Percentiles rank a stretch among this genome's conserved stretches.
phyloP scores from a whole-genome alignment of 768 basidiomycete species.

The Hypsizygus marmoreus region DNA sequence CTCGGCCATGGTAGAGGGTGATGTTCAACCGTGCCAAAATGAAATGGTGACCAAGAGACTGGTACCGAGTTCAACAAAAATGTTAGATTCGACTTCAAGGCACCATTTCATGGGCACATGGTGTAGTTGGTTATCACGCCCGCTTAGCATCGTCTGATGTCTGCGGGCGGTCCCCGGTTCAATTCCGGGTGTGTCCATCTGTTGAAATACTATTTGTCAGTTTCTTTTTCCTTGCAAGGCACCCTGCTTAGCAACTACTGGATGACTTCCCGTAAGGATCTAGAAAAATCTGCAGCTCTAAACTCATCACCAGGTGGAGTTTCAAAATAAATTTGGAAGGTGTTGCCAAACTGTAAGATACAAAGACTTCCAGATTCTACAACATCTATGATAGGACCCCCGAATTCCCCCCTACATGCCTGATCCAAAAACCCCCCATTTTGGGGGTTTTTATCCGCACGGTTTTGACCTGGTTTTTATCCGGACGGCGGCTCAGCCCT shows the following conservation, averaged over 20 bases:
- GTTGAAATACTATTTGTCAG: background rate
- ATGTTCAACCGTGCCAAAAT: no score
- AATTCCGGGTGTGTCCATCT: constrained; percentile 22
- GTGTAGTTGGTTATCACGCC: constrained; percentile 24
- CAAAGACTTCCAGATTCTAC: no score
- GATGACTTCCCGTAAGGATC: no score
- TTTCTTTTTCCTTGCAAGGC: background rate
- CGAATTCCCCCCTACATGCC: background rate
- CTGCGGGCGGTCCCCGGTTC: constrained; percentile 21
- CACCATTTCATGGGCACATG: constrained; percentile 21
- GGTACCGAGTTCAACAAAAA: no score
- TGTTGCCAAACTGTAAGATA: no score
- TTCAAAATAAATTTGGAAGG: no score
- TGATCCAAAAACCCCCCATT: background rate
- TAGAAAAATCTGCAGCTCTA: no score
- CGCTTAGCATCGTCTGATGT: constrained; percentile 14
- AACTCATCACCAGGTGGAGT: no score
- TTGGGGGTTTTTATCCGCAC: background rate
- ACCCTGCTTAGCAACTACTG: no score
- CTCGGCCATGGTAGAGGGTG: constrained; percentile 2
- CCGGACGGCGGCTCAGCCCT: background rate
- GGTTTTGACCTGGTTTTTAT: background rate
- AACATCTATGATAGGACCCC: constrained; percentile 1
- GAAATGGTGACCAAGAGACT: no score
- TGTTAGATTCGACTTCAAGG: no score